phyloP scores from a whole-genome alignment of 257 asterid species.

The Schizonepeta tenuifolia region DNA sequence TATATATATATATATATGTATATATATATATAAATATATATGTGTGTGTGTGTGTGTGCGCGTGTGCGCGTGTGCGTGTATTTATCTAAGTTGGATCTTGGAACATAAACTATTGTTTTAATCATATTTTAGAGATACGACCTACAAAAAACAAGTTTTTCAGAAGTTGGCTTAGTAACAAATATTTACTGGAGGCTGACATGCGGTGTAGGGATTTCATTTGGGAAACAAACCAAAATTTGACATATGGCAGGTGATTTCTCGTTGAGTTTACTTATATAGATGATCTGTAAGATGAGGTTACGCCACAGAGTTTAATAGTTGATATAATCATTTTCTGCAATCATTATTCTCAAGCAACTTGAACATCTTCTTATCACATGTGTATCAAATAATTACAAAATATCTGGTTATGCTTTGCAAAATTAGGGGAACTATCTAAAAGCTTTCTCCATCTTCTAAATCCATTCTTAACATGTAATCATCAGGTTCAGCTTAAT shows the following conservation, averaged over 20 bases:
- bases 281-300: not conserved
- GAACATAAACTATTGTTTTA: not conserved
- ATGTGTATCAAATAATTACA: not conserved
- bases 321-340: slow-evolving; percentile 8
- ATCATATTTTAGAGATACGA: not conserved
- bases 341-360: slow-evolving; percentile 14
- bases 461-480: not conserved
- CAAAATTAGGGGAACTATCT: not conserved
- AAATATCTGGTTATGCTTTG: slow-evolving; percentile 13
- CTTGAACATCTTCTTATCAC: slow-evolving; percentile 18
- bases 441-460: slow-evolving; percentile 1
- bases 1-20: no score
- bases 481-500: slow-evolving; percentile 7
- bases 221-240: not conserved
- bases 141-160: not conserved
- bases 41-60: no score
- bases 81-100: no score
- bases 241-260: not conserved
- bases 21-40: no score
- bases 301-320: slow-evolving; percentile 12
- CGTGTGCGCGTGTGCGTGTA: no score
- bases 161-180: not conserved
- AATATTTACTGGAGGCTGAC: slow-evolving; percentile 1
- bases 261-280: not conserved
- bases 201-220: not conserved